These are phyloP conservation scores for Pseudogymnoascus sp. DNA, from an alignment of 2,329 filamentous ascomycete genomes.

Conservation along the genomic window DNA sequence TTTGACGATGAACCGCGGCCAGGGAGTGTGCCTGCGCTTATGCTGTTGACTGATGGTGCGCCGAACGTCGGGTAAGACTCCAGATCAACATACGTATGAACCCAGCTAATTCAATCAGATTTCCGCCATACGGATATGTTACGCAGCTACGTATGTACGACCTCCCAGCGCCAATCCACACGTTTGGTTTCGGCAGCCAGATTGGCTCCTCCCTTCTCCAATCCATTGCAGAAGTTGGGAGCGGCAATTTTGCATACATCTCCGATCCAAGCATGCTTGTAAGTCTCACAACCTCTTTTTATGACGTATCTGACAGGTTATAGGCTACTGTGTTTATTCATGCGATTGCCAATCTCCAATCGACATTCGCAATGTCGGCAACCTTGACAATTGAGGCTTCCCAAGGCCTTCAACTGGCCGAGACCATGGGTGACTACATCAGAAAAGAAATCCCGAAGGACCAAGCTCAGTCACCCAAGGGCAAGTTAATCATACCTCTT, in stretches of 20 bases:
- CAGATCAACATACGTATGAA: background rate
- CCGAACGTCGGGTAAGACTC: slow-evolving; percentile 42
- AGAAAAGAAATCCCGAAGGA: slow-evolving; percentile 14
- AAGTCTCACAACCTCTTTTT: background rate
- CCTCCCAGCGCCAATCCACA: slow-evolving; percentile 36
- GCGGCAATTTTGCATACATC: slow-evolving; percentile 53
- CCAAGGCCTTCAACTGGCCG: slow-evolving; percentile 29
- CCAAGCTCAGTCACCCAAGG: background rate
- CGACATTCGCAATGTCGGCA: slow-evolving; percentile 44
- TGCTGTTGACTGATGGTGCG: slow-evolving; percentile 46
- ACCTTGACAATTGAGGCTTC: slow-evolving; percentile 35
- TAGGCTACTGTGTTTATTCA: slow-evolving; percentile 48
- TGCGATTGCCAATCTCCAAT: slow-evolving; percentile 51
- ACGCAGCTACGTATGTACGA: background rate
- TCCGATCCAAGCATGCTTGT: slow-evolving; percentile 54
- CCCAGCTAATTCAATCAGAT: background rate
- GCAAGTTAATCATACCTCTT: background rate
- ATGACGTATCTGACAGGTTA: background rate
- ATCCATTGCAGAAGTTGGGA: slow-evolving; percentile 48
- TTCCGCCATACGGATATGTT: background rate
- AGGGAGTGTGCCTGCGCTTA: slow-evolving; percentile 39
- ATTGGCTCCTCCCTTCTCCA: slow-evolving; percentile 46
- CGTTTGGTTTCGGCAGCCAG: slow-evolving; percentile 45
- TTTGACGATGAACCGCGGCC: slow-evolving; percentile 30
- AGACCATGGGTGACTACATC: slow-evolving; percentile 34